These are phyloP conservation scores for Basipetospora sp. DNA, from an alignment of 2,329 filamentous ascomycete genomes.

Conservation along the genomic window DNA sequence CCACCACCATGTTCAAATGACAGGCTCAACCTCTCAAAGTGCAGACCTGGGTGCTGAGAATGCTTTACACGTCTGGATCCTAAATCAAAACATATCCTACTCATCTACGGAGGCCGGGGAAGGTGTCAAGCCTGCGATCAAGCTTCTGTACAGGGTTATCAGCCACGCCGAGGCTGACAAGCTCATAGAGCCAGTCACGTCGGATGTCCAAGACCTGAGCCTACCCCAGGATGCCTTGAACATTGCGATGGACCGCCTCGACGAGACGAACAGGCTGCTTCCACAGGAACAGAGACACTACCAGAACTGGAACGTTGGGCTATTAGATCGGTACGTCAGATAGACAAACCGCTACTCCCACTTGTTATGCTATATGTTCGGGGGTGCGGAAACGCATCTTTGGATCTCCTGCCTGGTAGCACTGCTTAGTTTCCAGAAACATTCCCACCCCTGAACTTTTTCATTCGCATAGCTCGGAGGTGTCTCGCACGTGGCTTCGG, in stretches of 20 bases:
- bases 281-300: slow-evolving; percentile 43
- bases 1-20: slow-evolving; percentile 8
- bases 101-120: slow-evolving; percentile 23
- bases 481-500: no score
- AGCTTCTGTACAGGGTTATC: slow-evolving; percentile 36
- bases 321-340: slow-evolving; percentile 39
- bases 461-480: no score
- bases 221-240: slow-evolving; percentile 37
- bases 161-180: slow-evolving; percentile 28
- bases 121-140: slow-evolving; percentile 28
- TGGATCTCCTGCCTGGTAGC: no score
- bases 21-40: not conserved
- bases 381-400: no score
- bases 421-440: no score
- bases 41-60: not conserved
- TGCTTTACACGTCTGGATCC: slow-evolving; percentile 37
- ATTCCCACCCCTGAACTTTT: no score
- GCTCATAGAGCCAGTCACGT: slow-evolving; percentile 35
- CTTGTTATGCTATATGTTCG: no score
- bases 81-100: slow-evolving; percentile 41
- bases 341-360: not conserved
- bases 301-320: slow-evolving; percentile 51
- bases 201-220: slow-evolving; percentile 43
- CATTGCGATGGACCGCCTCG: slow-evolving; percentile 28
- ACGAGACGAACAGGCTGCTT: slow-evolving; percentile 33